Base-by-base conservation (phyloP, 2,329 filamentous ascomycete species). In the Claviceps maximensis region DNA sequence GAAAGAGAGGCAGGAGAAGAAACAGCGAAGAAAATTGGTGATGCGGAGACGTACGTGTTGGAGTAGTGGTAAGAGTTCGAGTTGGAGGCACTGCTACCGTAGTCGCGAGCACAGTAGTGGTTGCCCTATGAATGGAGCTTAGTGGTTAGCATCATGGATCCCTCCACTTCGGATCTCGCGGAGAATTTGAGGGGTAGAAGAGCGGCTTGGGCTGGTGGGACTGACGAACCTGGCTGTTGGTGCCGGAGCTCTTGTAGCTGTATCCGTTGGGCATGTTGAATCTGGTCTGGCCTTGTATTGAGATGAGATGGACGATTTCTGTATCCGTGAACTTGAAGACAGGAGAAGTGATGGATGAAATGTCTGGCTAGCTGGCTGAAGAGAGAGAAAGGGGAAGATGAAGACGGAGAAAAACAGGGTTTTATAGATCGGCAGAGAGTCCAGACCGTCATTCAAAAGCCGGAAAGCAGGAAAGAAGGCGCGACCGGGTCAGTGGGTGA, bases 21-120 rank as follows among this genome's bases (percentile, higher is more conserved):
- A 12, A 29, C 1, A 31, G 17, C n/a, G 31, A 29, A 19, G 3
- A 7, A 46, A 9, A 46, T 5, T n/a, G 1, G 44, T 4, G 31
- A 25, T 13, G 27, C 9, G 19, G 13, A 15, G 12, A 10, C 49
- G 23, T 50, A 79, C 77, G 54, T 62, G 71, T 87, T 87, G 51
- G 80, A 84, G 64, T 86, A 87, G 63, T 86, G 82, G 64, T 83
- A 84, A 7, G 72, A 69, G 68, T 84, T 84, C 31, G 69, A 66
- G 64, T 82, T 81, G 50, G 72, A 58, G 8, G 75, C 78, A 49
- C 67, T 60, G 57, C 71, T 73, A 56, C 79, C 79, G 58, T 85
- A 84, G 67, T 83, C 78, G 36, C 83, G 80, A 46, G 75, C 66
- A 67, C 81, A 84, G 62, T 80, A 86, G 69, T 81, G 78, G 67